Base-by-base conservation (phyloP, 148 eudicot species). In the Oxyria digyna region DNA sequence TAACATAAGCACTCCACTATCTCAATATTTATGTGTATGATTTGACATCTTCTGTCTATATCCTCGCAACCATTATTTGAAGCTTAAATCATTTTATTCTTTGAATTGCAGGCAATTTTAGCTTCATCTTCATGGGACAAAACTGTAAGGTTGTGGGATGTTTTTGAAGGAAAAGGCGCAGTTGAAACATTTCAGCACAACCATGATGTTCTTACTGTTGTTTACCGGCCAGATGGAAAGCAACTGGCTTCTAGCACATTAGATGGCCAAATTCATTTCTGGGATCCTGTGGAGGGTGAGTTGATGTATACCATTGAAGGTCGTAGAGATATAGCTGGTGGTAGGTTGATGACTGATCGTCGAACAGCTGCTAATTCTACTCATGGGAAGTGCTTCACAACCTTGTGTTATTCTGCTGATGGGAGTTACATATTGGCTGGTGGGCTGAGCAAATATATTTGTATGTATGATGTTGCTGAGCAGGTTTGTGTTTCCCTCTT, bases 101-200 rank as follows among this genome's bases (percentile, higher is more conserved):
- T 45, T 77, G 18, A 24, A 15, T 33, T 76, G 73, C 72, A 94
- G 99, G 87, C 96, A 32, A 82, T 85, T 54, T 77, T 94, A 77
- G 93, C 99, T 67, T 94, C 99, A 65, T 94, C 99, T 63, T 94
- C 99, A 23, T 94, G 97, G 97, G 97, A 90, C 82, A 94, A 80
- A 82, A 85, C 96, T 68, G 92, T 90, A 73, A 89, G 93, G 63
- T 69, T 94, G 77, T 90, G 99, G 99, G 97, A 94, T 77, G 84
- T 94, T 74, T 94, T 90, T 83, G 87, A 88, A 75, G 99, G 97
- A 70, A 94, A 86, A 72, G 99, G 96, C 21, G 86, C 92, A 6
- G 93, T 90, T 67, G 99, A 94, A 82, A 86, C 87, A 77, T 94
- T 94, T 82, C 84, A 78, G 32, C 99, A 94, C 50, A 85, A 83